Conservation (phyloP, 805 yeast species). For the Wickerhamomyces alni region DNA sequence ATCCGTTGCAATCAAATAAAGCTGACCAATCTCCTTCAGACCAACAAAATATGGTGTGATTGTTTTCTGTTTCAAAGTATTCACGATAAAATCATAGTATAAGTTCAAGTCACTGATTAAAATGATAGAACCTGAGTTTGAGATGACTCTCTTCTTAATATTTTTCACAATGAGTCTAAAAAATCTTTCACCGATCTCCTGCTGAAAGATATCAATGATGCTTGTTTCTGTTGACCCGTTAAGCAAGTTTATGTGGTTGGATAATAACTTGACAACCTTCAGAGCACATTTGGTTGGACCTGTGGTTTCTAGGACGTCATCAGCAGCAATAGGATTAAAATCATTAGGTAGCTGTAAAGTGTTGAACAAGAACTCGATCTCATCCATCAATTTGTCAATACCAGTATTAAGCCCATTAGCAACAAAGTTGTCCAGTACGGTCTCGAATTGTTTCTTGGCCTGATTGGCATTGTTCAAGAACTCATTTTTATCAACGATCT, state of each 20-base stretch:
- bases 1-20: constrained; percentile 63
- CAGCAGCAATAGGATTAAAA: constrained; percentile 43
- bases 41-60: constrained; percentile 74
- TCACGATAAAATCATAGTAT: constrained; percentile 66
- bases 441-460: constrained; percentile 76
- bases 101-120: constrained; percentile 77
- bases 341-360: constrained; percentile 55
- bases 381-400: constrained; percentile 80
- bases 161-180: constrained; percentile 71
- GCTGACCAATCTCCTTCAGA: constrained; percentile 76
- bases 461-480: constrained; percentile 73
- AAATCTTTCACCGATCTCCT: constrained; percentile 86
- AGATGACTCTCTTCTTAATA: constrained; percentile 65
- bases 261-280: constrained; percentile 54
- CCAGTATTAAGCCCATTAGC: constrained; percentile 94
- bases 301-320: constrained; percentile 15
- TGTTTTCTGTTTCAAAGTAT: constrained; percentile 52
- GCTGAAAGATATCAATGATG: constrained; percentile 87
- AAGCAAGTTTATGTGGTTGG: constrained; percentile 65
- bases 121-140: constrained; percentile 76
- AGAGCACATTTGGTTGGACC: constrained; percentile 62
- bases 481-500: constrained; percentile 67
- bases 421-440: constrained; percentile 75
- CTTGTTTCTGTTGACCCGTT: constrained; percentile 82
- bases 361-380: constrained; percentile 57